Evolutionary conservation across 208 protist species (phyloP).

Genomic region (Leishmania guyanensis): DNA sequence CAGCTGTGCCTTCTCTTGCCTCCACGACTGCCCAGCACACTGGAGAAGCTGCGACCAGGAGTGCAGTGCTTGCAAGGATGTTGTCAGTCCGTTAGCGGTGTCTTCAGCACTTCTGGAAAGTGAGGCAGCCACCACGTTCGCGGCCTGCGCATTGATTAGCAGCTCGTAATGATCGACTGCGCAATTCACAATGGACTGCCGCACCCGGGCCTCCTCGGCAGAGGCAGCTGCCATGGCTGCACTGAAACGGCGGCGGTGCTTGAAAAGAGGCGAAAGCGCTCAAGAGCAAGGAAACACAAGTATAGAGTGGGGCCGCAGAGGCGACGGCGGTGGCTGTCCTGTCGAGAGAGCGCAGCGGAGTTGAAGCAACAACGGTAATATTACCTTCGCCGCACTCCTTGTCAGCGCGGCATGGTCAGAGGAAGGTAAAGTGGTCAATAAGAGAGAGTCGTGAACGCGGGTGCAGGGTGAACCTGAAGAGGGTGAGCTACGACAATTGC

Average conservation of each 20-base stretch:
- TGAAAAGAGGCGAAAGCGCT: background rate
- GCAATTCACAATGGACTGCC: conserved; percentile 60
- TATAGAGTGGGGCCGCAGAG: background rate
- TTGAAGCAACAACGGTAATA: background rate
- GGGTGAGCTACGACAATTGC: background rate
- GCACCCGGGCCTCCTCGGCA: conserved; percentile 50
- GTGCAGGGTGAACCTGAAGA: background rate
- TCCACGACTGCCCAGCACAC: conserved; percentile 57
- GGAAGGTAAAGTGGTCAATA: background rate
- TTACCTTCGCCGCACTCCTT: background rate
- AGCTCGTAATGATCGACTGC: conserved; percentile 73
- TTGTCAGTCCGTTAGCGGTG: conserved; percentile 44
- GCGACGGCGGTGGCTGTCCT: background rate
- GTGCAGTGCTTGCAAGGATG: conserved; percentile 58
- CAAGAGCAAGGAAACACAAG: background rate
- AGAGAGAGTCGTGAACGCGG: background rate
- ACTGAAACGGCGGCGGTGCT: background rate
- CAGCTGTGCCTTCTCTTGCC: conserved; percentile 56
- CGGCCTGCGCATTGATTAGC: conserved; percentile 53
- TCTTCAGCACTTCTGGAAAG: conserved; percentile 39
- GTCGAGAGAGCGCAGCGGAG: background rate
- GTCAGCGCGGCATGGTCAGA: background rate
- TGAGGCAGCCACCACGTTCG: conserved; percentile 44
- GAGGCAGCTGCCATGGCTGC: conserved; percentile 7
- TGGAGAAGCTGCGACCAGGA: conserved; percentile 46